These are phyloP conservation scores for Salix suchowensis DNA, from an alignment of 345 rosid genomes.

Conservation along the genomic window DNA sequence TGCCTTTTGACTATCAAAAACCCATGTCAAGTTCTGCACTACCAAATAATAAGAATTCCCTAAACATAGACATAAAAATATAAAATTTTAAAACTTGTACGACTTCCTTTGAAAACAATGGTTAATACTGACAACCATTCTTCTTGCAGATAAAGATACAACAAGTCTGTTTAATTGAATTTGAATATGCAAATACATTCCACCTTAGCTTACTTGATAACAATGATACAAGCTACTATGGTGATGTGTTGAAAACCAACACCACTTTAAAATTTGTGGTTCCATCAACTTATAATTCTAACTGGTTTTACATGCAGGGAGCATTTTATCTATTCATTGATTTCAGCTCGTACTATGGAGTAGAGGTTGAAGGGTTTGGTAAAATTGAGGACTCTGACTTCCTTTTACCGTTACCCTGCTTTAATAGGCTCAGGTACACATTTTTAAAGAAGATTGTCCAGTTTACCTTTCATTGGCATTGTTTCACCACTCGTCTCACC, in stretches of 20 bases:
- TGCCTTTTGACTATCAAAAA: no score
- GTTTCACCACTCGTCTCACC: constrained; percentile 2
- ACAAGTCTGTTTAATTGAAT: neutral
- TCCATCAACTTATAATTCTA: neutral
- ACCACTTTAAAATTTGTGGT: neutral
- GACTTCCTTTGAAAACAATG: neutral
- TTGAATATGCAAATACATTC: neutral
- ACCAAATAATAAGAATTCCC: neutral
- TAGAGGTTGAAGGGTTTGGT: constrained; percentile 75
- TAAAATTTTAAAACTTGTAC: neutral
- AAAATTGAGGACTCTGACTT: constrained; percentile 51
- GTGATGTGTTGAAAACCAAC: neutral
- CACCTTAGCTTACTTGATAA: neutral
- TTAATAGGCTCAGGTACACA: constrained; percentile 53
- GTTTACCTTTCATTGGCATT: neutral
- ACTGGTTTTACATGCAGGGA: constrained; percentile 52
- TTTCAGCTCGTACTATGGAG: constrained; percentile 76
- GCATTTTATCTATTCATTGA: constrained; percentile 90
- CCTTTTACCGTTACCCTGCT: constrained; percentile 56
- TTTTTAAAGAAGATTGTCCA: neutral
- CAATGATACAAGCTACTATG: neutral
- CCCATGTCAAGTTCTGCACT: neutral
- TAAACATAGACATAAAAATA: neutral
- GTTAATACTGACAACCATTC: neutral
- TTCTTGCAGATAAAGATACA: neutral